Percentiles rank a stretch among this genome's conserved stretches.
phyloP scores from a whole-genome alignment of 345 rosid species.

The Corymbia maculata region DNA sequence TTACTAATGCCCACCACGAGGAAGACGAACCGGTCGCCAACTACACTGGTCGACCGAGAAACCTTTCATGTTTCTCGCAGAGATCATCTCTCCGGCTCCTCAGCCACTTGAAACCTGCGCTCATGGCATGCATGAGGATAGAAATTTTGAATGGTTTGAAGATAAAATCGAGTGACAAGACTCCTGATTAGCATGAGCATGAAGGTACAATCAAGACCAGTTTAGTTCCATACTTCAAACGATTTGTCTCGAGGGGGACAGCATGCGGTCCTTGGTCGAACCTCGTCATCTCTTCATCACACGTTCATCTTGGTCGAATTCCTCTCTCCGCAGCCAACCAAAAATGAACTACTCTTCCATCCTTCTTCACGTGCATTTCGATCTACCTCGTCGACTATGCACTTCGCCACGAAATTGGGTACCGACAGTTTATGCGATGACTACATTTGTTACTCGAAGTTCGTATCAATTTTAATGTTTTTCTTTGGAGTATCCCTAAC shows the following conservation, averaged over 20 bases:
- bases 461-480: background rate
- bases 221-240: background rate
- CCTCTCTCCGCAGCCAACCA: background rate
- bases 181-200: background rate
- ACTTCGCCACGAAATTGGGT: background rate
- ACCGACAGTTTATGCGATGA: background rate
- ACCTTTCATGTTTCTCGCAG: background rate
- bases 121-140: background rate
- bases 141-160: background rate
- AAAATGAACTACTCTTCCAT: no score
- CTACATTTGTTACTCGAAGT: background rate
- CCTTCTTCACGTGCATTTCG: background rate
- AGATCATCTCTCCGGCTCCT: background rate
- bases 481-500: background rate
- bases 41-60: no score
- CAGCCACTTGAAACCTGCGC: background rate
- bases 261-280: background rate
- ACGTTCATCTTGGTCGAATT: background rate
- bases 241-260: background rate
- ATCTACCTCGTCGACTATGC: background rate
- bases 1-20: background rate
- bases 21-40: background rate
- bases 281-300: background rate
- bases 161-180: background rate
- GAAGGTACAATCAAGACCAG: background rate